Percentiles rank a stretch among this genome's conserved stretches.
Conservation (phyloP, 441 rosid genomes). For the Gossypium lobatum region DNA sequence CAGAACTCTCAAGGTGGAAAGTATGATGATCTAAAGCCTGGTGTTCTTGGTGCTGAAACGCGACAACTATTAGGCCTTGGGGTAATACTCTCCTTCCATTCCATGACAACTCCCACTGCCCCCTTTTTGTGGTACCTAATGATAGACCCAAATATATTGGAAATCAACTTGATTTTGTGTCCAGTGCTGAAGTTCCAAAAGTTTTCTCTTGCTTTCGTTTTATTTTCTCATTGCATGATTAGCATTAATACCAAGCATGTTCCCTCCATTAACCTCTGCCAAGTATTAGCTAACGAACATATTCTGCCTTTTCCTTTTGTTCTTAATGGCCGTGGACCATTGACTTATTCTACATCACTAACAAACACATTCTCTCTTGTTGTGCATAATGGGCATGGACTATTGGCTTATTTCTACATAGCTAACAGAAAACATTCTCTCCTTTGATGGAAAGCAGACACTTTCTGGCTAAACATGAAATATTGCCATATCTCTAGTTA, state of each 20-base stretch:
- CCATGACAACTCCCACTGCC: not conserved
- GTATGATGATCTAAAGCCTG: slow-evolving; percentile 87
- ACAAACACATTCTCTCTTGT: not conserved
- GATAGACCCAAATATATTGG: not conserved
- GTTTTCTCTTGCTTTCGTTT: not conserved
- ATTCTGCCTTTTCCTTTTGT: not conserved
- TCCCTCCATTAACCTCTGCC: not conserved
- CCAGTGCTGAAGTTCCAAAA: not conserved
- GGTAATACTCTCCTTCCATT: slow-evolving; percentile 40
- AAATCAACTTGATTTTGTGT: not conserved
- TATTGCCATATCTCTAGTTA: not conserved
- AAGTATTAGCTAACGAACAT: not conserved
- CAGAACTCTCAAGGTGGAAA: slow-evolving; percentile 65
- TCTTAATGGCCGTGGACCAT: not conserved
- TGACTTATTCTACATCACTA: not conserved
- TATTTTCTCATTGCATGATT: not conserved
- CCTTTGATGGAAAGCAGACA: not conserved
- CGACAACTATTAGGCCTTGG: slow-evolving; percentile 69
- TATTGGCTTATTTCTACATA: not conserved
- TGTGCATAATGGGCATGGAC: not conserved
- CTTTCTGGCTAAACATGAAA: not conserved
- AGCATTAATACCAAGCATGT: not conserved
- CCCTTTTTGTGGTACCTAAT: slow-evolving; percentile 11
- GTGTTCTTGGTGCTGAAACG: slow-evolving; percentile 76
- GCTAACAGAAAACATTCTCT: not conserved